These are phyloP conservation scores for Exserohilum rostratum DNA, from an alignment of 2,329 filamentous ascomycete genomes.

Conservation along the genomic window DNA sequence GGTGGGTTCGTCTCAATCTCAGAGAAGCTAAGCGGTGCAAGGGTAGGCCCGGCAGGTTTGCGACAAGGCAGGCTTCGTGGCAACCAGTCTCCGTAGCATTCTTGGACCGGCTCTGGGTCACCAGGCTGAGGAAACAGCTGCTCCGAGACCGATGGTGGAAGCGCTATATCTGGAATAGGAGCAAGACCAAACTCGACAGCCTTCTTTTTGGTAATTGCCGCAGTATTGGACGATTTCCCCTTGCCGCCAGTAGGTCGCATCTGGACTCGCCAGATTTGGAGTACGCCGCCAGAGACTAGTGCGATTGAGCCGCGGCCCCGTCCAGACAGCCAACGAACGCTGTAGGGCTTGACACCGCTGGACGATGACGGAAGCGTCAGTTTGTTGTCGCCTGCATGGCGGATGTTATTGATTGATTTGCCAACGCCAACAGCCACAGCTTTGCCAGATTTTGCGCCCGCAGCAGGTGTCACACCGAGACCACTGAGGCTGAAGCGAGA, in stretches of 20 bases:
- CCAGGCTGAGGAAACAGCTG: conserved; percentile 38
- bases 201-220: conserved; percentile 60
- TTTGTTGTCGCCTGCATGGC: conserved; percentile 77
- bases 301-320: conserved; percentile 68
- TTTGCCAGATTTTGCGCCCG: conserved; percentile 69
- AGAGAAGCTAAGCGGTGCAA: conserved; percentile 67
- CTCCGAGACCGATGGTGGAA: conserved; percentile 40
- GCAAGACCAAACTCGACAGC: conserved; percentile 72
- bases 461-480: conserved; percentile 49
- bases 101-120: conserved; percentile 30
- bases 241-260: conserved; percentile 53
- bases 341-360: conserved; percentile 62
- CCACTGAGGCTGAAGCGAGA: conserved; percentile 46
- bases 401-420: conserved; percentile 72
- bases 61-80: conserved; percentile 38
- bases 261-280: conserved; percentile 68
- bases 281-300: conserved; percentile 68
- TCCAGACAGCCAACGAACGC: conserved; percentile 69
- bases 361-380: conserved; percentile 68
- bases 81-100: conserved; percentile 44
- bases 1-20: conserved; percentile 96
- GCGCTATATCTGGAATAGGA: conserved; percentile 63
- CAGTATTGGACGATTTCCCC: conserved; percentile 49
- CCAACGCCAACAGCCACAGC: conserved; percentile 76
- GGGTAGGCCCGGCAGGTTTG: conserved; percentile 26